Percentiles rank a stretch among this genome's conserved stretches.
These are phyloP conservation scores for Talaromyces trachyspermus DNA, from an alignment of 495 filamentous ascomycete genomes.

Conservation along the genomic window DNA sequence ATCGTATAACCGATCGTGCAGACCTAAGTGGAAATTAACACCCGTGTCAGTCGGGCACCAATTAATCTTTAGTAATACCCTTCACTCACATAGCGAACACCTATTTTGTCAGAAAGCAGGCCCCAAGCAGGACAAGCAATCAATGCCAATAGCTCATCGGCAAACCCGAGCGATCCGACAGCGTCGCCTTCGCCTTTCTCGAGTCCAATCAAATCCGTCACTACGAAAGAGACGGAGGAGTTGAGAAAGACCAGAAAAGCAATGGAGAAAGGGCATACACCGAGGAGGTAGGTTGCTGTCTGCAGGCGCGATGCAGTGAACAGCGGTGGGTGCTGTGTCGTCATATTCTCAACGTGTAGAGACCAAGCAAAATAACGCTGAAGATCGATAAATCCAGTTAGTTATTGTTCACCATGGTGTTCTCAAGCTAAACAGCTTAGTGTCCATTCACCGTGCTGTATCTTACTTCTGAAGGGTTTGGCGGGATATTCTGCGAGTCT, in stretches of 20 bases:
- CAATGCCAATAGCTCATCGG: constrained; percentile 86
- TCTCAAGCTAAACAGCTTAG: background rate
- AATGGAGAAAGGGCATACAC: constrained; percentile 90
- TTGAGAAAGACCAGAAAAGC: constrained; percentile 98
- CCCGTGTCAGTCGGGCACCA: too few species aligned
- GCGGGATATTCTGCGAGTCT: too few species aligned
- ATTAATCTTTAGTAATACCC: background rate
- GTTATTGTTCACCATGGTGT: background rate
- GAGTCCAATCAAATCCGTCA: constrained; percentile 80
- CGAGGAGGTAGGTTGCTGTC: constrained; percentile 75
- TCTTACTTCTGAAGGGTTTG: too few species aligned
- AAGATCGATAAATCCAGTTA: background rate
- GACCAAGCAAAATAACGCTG: too few species aligned
- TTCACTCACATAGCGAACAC: constrained; percentile 57
- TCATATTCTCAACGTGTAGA: too few species aligned
- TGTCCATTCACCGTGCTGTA: background rate
- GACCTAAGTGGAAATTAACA: too few species aligned
- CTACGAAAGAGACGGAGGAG: constrained; percentile 84
- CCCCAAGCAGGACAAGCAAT: constrained; percentile 91
- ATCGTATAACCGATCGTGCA: constrained; percentile 72
- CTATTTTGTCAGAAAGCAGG: constrained; percentile 78
- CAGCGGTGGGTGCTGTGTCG: constrained; percentile 29
- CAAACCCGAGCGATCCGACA: constrained; percentile 91
- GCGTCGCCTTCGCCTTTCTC: constrained; percentile 73
- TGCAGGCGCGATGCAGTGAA: constrained; percentile 66